Base-by-base conservation (phyloP, 106 monocot species). In the Apostasia shenzhenica region DNA sequence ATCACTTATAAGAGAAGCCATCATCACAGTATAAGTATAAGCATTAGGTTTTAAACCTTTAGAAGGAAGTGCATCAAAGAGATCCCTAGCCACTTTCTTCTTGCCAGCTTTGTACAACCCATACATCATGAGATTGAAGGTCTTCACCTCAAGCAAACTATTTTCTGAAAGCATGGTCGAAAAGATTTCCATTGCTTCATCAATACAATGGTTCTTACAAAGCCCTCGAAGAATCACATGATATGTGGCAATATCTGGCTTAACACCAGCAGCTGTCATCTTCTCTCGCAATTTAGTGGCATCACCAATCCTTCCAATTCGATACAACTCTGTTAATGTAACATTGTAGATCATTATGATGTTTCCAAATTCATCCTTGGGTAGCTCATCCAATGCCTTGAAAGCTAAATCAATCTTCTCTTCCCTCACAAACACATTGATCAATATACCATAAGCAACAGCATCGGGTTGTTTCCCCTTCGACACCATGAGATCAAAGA, bases 111-210 rank as follows among this genome's bases (percentile, higher is more conserved):
- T 69, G 53, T 37, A 61, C 69, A 76, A 26, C 14, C 62, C 69
- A 62, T 54, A 42, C 51, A 76, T 76, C 51, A 76, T 50, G 54
- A 67, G 42, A 9, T 69, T 76, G 61, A 69, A 69, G 14, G 55
- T 69, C 52, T 14, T 51, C 26, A 62, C 11, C 13, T 59, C 50
- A 2, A 60, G n/a, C 26, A 59, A 52, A 12, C 8, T 26, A 49
- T 59, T 58, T 45, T 67, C 58, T 48, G 49, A 68, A 51, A 37
- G 43, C 40, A 58, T 42, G 2, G 45, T 1, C 43, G 43, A 41
- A 52, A 75, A 75, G 3, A 61, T 41, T 45, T 67, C 51, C 57
- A 68, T 68, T 50, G 75, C 75, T 45, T 75, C 75, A 50, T 68
- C 68, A 75, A 75, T 39, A 54, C 38, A 69, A 43, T 14, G 41